phyloP scores from a whole-genome alignment of 352 stramenopile species.

The Phytopythium boreale region DNA sequence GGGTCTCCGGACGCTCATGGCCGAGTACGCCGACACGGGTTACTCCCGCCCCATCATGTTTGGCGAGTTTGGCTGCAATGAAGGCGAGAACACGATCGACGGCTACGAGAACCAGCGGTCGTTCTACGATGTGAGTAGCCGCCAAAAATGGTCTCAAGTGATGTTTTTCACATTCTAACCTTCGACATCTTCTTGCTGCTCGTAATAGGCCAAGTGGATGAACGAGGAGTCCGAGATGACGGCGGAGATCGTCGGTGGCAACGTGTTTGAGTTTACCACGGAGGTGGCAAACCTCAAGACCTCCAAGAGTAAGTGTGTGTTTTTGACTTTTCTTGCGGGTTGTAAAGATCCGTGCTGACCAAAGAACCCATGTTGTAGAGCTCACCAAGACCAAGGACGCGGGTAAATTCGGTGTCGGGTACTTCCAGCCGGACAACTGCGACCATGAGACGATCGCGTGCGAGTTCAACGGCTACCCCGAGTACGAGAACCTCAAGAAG shows the following conservation, averaged over 20 bases:
- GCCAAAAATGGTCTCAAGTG: not conserved
- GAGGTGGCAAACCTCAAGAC: slow-evolving; percentile 62
- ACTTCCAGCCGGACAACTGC: slow-evolving; percentile 66
- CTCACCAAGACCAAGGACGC: slow-evolving; percentile 39
- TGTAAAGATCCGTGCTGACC: not conserved
- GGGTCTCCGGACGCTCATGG: slow-evolving; percentile 49
- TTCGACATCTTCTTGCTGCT: not conserved
- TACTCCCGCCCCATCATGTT: slow-evolving; percentile 66
- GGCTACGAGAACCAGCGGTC: slow-evolving; percentile 56
- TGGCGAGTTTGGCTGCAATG: slow-evolving; percentile 67
- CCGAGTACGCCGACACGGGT: slow-evolving; percentile 40
- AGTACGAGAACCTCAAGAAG: slow-evolving; percentile 69
- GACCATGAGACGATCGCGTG: slow-evolving; percentile 56
- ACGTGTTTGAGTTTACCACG: slow-evolving; percentile 79
- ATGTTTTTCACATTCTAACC: not conserved
- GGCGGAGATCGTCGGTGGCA: slow-evolving; percentile 65
- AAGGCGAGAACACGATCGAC: slow-evolving; percentile 58
- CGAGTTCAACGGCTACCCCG: slow-evolving; percentile 63
- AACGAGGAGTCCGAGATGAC: slow-evolving; percentile 78
- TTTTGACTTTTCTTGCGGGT: not conserved
- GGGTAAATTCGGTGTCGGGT: slow-evolving; percentile 71
- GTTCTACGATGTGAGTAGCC: slow-evolving; percentile 48
- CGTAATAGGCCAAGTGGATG: slow-evolving; percentile 74
- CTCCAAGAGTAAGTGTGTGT: slow-evolving; percentile 24
- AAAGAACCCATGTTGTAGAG: slow-evolving; percentile 11